A percentile compares a stretch with the other conserved stretches of the same genome.
phyloP scores from a whole-genome alignment of 345 rosid genomes.

The Eucalyptus microcorys region DNA sequence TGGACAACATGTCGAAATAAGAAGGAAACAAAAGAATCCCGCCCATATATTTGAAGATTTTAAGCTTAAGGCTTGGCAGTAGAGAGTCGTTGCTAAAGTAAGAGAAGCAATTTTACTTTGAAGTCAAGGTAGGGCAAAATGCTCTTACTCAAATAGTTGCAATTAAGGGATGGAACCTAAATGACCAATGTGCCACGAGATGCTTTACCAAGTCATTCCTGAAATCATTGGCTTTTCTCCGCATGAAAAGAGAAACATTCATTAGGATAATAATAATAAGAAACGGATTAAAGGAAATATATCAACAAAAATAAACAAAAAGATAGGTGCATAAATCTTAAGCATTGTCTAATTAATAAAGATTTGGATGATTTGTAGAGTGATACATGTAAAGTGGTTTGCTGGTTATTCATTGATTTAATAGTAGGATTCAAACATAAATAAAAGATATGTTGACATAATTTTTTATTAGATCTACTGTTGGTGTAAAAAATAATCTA shows the following conservation, averaged over 20 bases:
- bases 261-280: neutral
- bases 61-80: too few relatives aligned
- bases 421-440: too few relatives aligned
- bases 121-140: too few relatives aligned
- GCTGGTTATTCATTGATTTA: neutral
- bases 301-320: too few relatives aligned
- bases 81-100: too few relatives aligned
- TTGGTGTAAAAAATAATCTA: too few relatives aligned
- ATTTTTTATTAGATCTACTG: too few relatives aligned
- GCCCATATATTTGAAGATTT: too few relatives aligned
- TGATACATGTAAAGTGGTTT: neutral
- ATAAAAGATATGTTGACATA: neutral
- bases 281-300: neutral
- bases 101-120: accelerated
- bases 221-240: neutral
- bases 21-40: too few relatives aligned
- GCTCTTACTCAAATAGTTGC: too few relatives aligned
- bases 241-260: neutral
- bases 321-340: neutral
- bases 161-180: too few relatives aligned
- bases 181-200: accelerated
- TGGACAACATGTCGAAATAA: too few relatives aligned
- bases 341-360: neutral
- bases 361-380: neutral
- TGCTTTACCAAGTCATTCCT: neutral